phyloP scores from a whole-genome alignment of 2,329 filamentous ascomycete species.

The Orbilia oligospora region DNA sequence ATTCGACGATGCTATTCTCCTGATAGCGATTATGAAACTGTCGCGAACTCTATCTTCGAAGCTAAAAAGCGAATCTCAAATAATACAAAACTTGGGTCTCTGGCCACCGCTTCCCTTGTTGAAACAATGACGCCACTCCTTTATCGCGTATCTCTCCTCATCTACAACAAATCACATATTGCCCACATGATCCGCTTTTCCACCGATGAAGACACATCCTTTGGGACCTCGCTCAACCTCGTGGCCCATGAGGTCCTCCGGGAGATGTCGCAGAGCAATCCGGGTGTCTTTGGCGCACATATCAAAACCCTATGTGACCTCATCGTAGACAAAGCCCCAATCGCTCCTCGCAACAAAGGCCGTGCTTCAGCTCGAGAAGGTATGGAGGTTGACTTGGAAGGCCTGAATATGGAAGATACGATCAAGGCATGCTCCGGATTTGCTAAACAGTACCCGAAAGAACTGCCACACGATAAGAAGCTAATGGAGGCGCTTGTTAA shows the following conservation, averaged over 20 bases:
- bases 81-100: conserved; percentile 69
- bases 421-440: conserved; percentile 95
- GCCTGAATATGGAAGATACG: conserved; percentile 80
- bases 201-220: conserved; percentile 78
- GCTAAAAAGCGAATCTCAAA: conserved; percentile 84
- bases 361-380: conserved; percentile 70
- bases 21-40: conserved; percentile 91
- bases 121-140: conserved; percentile 86
- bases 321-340: conserved; percentile 82
- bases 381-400: conserved; percentile 73
- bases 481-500: conserved; percentile 84
- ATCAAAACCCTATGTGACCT: conserved; percentile 91
- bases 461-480: conserved; percentile 84
- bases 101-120: conserved; percentile 69
- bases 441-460: conserved; percentile 84
- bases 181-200: conserved; percentile 90
- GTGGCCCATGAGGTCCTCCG: conserved; percentile 88
- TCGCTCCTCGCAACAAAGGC: conserved; percentile 65
- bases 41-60: conserved; percentile 91
- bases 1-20: conserved; percentile 87
- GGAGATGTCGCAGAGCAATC: conserved; percentile 90
- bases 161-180: conserved; percentile 95
- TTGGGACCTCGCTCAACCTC: conserved; percentile 72
- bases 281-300: conserved; percentile 91
- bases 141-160: conserved; percentile 84